Evolutionary conservation across 106 monocot species (phyloP).

Genomic region (Alisma plantagoaquatica): DNA sequence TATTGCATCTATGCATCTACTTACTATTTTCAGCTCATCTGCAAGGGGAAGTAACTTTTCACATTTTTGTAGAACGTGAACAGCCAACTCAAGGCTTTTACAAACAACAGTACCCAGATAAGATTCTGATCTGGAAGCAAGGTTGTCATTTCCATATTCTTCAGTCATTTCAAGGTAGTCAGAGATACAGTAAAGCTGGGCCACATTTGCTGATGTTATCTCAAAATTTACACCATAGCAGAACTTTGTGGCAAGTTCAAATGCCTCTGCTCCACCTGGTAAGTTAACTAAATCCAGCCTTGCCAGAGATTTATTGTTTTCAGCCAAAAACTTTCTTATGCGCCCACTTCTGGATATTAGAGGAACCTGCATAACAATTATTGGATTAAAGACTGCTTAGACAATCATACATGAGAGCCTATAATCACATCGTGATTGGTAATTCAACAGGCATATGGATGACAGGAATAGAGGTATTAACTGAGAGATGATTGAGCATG

Average conservation of each 20-base stretch:
- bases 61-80: slow-evolving; percentile 44
- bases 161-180: slow-evolving; percentile 63
- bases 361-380: slow-evolving; percentile 46
- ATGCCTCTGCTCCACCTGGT: slow-evolving; percentile 35
- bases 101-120: slow-evolving; percentile 36
- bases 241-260: slow-evolving; percentile 51
- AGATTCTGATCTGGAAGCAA: slow-evolving; percentile 25
- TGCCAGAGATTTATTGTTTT: slow-evolving; percentile 18
- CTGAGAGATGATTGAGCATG: too few relatives aligned
- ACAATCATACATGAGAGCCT: too few relatives aligned
- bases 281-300: slow-evolving; percentile 32
- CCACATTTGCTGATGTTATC: slow-evolving; percentile 40
- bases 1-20: slow-evolving; percentile 43
- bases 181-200: slow-evolving; percentile 38
- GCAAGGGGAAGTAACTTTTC: slow-evolving; percentile 43
- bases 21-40: slow-evolving; percentile 43
- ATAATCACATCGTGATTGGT: too few relatives aligned
- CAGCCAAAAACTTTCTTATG: slow-evolving; percentile 39
- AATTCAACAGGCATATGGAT: too few relatives aligned
- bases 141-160: slow-evolving; percentile 34
- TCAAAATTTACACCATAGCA: slow-evolving; percentile 63
- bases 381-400: too few relatives aligned
- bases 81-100: slow-evolving; percentile 47
- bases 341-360: slow-evolving; percentile 49
- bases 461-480: too few relatives aligned